These are phyloP conservation scores for Roridomyces roridus DNA, from an alignment of 768 basidiomycete genomes.

Conservation along the genomic window DNA sequence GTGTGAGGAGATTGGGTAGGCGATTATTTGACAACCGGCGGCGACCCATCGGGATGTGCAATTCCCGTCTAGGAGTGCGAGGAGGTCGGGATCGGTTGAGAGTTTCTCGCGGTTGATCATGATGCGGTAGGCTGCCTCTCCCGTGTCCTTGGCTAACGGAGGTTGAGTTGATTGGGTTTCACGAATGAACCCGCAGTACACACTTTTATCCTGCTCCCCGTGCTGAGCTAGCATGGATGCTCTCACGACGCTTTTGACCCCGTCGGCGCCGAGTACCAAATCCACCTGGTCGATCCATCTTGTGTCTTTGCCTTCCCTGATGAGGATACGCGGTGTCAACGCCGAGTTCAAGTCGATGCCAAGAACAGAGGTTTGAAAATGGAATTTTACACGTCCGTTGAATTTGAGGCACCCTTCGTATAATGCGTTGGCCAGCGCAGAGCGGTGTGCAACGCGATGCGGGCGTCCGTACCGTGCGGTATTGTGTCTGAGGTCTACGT, in stretches of 20 bases:
- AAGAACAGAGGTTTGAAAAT: slow-evolving; percentile 30
- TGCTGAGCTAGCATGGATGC: slow-evolving; percentile 36
- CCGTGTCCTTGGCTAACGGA: slow-evolving; percentile 39
- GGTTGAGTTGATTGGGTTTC: no score
- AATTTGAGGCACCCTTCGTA: slow-evolving; percentile 32
- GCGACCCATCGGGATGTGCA: slow-evolving; percentile 45
- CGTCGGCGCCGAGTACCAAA: slow-evolving; percentile 43
- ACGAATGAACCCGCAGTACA: no score
- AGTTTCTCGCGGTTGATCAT: slow-evolving; percentile 37
- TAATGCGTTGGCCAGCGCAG: slow-evolving; percentile 37
- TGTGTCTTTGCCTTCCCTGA: slow-evolving; percentile 7
- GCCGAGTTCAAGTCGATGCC: slow-evolving; percentile 30
- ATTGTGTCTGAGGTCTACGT: slow-evolving; percentile 35
- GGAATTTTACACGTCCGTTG: slow-evolving; percentile 32
- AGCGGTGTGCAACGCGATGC: slow-evolving; percentile 41
- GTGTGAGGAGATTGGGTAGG: slow-evolving; percentile 43
- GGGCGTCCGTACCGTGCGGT: slow-evolving; percentile 36
- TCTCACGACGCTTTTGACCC: slow-evolving; percentile 41
- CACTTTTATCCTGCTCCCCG: slow-evolving; percentile 30
- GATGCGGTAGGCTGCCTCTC: slow-evolving; percentile 47
- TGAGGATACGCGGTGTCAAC: slow-evolving; percentile 7
- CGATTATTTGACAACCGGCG: slow-evolving; percentile 39
- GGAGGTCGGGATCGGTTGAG: slow-evolving; percentile 38
- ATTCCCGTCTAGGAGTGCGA: slow-evolving; percentile 36
- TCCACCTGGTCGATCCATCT: slow-evolving; percentile 36